These are phyloP conservation scores for Thelonectria rubi DNA, from an alignment of 2,329 filamentous ascomycete genomes.

Conservation along the genomic window DNA sequence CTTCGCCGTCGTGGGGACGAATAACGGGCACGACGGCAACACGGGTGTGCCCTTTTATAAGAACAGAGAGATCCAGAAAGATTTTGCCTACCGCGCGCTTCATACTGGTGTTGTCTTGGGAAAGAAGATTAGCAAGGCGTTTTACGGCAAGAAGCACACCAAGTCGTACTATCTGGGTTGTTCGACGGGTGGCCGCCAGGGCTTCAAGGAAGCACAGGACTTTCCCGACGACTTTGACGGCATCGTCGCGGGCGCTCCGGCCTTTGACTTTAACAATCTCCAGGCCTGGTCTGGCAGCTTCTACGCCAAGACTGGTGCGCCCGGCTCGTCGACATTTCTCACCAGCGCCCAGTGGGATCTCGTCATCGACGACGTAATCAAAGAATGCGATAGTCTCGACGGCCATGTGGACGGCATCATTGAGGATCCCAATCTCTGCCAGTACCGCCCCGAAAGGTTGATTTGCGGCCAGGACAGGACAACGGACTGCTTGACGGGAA, in stretches of 20 bases:
- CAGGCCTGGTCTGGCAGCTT: constrained; percentile 45
- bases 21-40: constrained; percentile 61
- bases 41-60: constrained; percentile 44
- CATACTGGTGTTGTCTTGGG: constrained; percentile 60
- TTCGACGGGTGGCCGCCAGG: constrained; percentile 68
- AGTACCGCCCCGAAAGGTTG: constrained; percentile 52
- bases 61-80: constrained; percentile 48
- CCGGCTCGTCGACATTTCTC: constrained; percentile 25
- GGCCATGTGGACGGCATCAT: constrained; percentile 60
- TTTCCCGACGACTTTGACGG: constrained; percentile 67
- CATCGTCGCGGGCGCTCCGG: constrained; percentile 56
- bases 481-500: constrained; percentile 13
- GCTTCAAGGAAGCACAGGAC: constrained; percentile 60
- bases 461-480: constrained; percentile 55
- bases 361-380: constrained; percentile 54
- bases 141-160: constrained; percentile 53
- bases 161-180: constrained; percentile 67
- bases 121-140: constrained; percentile 57
- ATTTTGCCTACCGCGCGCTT: constrained; percentile 49
- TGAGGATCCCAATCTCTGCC: constrained; percentile 55
- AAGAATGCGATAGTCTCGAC: constrained; percentile 60
- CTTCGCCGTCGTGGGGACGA: constrained; percentile 59
- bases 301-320: background rate
- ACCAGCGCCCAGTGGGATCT: constrained; percentile 49
- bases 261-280: constrained; percentile 55